Evolutionary conservation across 176 grass and related monocot genomes (phyloP).

Genomic region (bread wheat (Triticum aestivum)): IWGSC_CS_RefSeq_v2.1 NC_057801.1:495014572-495015071

Average conservation of each 20-base stretch:
- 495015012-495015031: neutral
- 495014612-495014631: neutral
- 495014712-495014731: neutral
- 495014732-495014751: slow-evolving; percentile 25
- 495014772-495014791: slow-evolving; percentile 31
- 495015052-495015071: neutral
- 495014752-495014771: neutral
- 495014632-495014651: slow-evolving; percentile 5
- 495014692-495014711: neutral
- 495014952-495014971: neutral
- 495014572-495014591: neutral
- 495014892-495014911: slow-evolving; percentile 25
- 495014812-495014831: slow-evolving; percentile 38
- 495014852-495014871: slow-evolving; percentile 30
- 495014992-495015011: neutral
- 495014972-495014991: too few relatives aligned
- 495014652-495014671: neutral
- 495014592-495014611: neutral
- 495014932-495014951: neutral
- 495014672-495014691: neutral
- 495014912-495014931: neutral
- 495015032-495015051: slow-evolving; percentile 9
- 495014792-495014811: slow-evolving; percentile 26
- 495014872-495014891: neutral
- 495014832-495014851: slow-evolving; percentile 25